Evolutionary conservation across 768 basidiomycete species (phyloP), one percentile per base, ranked within the genome.

Genomic region (Auriscalpium microsporum): DNA sequence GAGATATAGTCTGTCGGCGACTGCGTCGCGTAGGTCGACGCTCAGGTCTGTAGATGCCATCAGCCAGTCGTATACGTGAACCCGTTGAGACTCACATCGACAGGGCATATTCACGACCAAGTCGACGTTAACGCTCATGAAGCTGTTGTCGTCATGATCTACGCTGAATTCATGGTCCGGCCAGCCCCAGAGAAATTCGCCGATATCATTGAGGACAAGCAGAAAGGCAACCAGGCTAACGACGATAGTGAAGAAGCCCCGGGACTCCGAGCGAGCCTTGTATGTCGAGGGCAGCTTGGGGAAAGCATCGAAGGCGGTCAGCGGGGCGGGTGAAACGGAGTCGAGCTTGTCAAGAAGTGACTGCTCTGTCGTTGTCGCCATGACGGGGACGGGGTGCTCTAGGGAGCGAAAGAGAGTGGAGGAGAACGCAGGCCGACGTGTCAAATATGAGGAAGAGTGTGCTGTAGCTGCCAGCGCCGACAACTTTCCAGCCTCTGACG

Each of bases 131-230:
- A 99, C 76, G 61, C 83, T 81, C 75, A 99, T 74, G 52, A 75
- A 83, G 58, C 78, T 81, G 10, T 70, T 69, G 37, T 76, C 71
- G 54, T 80, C 77, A 35, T 70, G 70, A 66, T 97, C 94, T 51
- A 99, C 86, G 60, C 82, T 85, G 70, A 97, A 99, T 65, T 87
- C 84, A 62, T 86, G 85, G 65, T 90, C 87, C 8, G 90, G 87
- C 81, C 93, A 94, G 45, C 95, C 95, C 81, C 90, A 98, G 36
- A 98, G 72, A 65, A 82, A 98, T 67, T 97, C 94, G 49, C 84
- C 84, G 45, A 94, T 70, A 64, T 98, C 94, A 62, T 95, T 94
- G 57, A 92, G 76, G 54, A 94, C 78, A 17, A 95, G 78, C 23
- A 93, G 62, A 52, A 90, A 70, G 10, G 87, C 82, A 46, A 91